Evolutionary conservation across 2,329 filamentous ascomycete genomes (phyloP).

Genomic region (Mollisia scopiformis): DNA sequence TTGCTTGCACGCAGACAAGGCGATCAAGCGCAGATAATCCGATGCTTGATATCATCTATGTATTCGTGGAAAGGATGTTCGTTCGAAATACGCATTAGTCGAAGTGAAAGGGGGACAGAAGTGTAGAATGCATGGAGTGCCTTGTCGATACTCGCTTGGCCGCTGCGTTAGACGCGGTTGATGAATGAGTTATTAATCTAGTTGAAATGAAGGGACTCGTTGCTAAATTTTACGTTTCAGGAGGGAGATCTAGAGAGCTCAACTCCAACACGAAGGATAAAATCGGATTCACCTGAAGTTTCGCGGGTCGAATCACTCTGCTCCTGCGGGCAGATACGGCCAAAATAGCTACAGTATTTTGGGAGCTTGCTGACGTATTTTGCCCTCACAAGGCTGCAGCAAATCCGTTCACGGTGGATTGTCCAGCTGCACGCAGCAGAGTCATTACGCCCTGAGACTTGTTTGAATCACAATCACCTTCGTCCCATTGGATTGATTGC

Average conservation of each 20-base stretch:
- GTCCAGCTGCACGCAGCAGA: background rate
- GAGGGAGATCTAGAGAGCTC: background rate
- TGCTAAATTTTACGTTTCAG: constrained; percentile 6
- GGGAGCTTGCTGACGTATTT: constrained; percentile 6
- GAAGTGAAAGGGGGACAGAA: background rate
- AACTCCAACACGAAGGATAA: background rate
- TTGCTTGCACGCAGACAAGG: constrained; percentile 22
- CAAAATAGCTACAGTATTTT: background rate
- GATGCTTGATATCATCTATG: constrained; percentile 35
- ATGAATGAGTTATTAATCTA: constrained; percentile 1
- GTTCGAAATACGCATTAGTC: constrained; percentile 28
- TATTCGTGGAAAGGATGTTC: constrained; percentile 26
- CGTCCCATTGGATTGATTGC: background rate
- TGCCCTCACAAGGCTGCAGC: constrained; percentile 8
- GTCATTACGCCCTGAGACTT: background rate
- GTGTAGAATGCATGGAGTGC: background rate
- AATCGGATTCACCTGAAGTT: background rate
- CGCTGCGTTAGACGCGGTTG: background rate
- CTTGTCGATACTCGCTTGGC: constrained; percentile 5
- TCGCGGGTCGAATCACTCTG: background rate
- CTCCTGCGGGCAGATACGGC: background rate
- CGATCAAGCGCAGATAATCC: constrained; percentile 27
- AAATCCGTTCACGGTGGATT: background rate
- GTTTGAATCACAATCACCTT: background rate
- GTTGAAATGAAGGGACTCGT: background rate